Evolutionary conservation across 2,329 filamentous ascomycete genomes (phyloP), one percentile per base, ranked within the genome.

Genomic region (Fonsecaea pedrosoi): DNA sequence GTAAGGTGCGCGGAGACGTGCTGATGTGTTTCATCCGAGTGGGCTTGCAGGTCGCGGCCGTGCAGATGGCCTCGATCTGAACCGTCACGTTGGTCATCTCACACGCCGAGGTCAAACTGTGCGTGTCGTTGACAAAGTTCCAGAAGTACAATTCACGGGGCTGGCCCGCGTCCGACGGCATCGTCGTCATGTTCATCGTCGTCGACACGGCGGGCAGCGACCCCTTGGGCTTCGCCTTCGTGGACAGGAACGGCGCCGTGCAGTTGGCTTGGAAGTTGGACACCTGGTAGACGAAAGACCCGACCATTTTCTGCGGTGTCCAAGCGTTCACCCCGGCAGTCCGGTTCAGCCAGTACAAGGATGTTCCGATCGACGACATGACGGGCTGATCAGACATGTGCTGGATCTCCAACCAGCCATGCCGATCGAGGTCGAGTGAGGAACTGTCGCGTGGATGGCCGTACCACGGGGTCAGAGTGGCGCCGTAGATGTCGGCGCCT

Each of bases 381-480:
- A 64, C 54, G 8, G 62, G 62, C 35, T 64, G 62, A 18, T 56
- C 45, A 6, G 62, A 64, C 62, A 64, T 64, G 42, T 58, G 42
- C 18, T 30, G 18, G 40, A 64, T 64, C 62, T 59, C 40, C 15
- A 64, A 42, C 62, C 62, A 64, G 4, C 40, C 42, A 21, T 64
- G 40, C 9, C 12, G 15, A 9, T 65, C 63, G 32, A 62, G 55
- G 18, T 65, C 57, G 42, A 65, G 32, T 12, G 61, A 30, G 10
- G 57, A 34, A 30, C 34, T 21, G 8, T 42, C 62, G 18, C 62
- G 62, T 2, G 54, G 12, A 21, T 54, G 62, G n/a, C 62, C 62
- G 18, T 64, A 64, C 62, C 62, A 64, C 10, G 62, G 62, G 3
- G 62, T 64, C 30, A 64, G 62, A 21, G 62, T 64, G 21, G 62